Base-by-base conservation (phyloP, 352 stramenopile species). In the Peronospora belbahrii region DNA sequence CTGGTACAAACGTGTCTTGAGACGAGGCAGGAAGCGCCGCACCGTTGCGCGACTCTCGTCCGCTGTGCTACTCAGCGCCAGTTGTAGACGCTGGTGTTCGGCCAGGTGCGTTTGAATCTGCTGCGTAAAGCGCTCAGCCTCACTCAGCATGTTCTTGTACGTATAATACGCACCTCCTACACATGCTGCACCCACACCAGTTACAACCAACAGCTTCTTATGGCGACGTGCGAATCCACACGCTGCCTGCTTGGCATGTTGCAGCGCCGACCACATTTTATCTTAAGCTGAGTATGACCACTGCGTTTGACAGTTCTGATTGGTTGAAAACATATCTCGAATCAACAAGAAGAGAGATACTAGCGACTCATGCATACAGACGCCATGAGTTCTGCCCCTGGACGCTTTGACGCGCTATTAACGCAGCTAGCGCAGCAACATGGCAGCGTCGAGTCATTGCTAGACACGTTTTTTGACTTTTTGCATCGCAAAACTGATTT, bases 401-500 rank as follows among this genome's bases (percentile, higher is more conserved):
- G 66, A 9, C 62, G 67, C 43, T 79, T 79, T 30, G 77, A 88
- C 42, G 59, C 67, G 56, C 69, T 99, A 42, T 92, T 98, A 45
- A 63, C 97, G 63, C 82, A 93, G 57, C 74, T 99, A 9, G 93
- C 96, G 41, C 88, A 98, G 64, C 89, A 97, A 60, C 75, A 94
- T 19, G 66, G 81, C 24, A 88, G 93, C 28, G 98, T 99, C 53
- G 95, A 99, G 56, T 85, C 88, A 15, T 67, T 99, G 28, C 74
- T 99, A 46, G 89, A 98, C 54, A 95, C 86, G 14, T 93, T 98
- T 50, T 98, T 99, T 59, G 94, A 89, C 27, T 98, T 98, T 48
- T 61, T 99, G 43, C 78, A 96, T 48, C 90, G 96, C 28, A 98
- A 98, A 59, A 98, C 95, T 11, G 96, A 99, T 73, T 98, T 98